phyloP scores from a whole-genome alignment of 768 basidiomycete genomes.

The Tephrocybe sp. region DNA sequence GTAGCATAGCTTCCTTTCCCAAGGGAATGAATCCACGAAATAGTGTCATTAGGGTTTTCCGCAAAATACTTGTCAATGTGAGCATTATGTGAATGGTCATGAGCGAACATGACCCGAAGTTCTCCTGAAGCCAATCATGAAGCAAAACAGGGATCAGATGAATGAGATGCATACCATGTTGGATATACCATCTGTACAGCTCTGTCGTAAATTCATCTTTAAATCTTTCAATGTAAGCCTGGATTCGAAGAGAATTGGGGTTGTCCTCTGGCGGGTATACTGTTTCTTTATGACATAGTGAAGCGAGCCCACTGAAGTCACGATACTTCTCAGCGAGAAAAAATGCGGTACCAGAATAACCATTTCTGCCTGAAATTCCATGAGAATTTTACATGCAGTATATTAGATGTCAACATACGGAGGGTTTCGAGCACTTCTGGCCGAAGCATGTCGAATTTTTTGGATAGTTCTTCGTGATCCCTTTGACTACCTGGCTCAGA shows the following conservation, averaged over 20 bases:
- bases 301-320: conserved; percentile 84
- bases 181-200: conserved; percentile 91
- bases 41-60: conserved; percentile 49
- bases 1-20: conserved; percentile 61
- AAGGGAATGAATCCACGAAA: conserved; percentile 90
- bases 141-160: not conserved
- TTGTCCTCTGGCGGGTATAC: conserved; percentile 66
- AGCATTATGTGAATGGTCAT: conserved; percentile 56
- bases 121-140: conserved; percentile 51
- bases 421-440: conserved; percentile 79
- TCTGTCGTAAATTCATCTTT: conserved; percentile 84
- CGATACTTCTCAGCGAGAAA: conserved; percentile 81
- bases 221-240: conserved; percentile 73
- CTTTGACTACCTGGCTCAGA: conserved; percentile 48
- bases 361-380: conserved; percentile 52
- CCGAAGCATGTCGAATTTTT: conserved; percentile 67
- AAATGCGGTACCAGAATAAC: conserved; percentile 70
- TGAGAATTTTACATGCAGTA: conserved; percentile 1
- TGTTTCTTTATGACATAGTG: conserved; percentile 70
- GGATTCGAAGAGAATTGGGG: conserved; percentile 59
- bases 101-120: conserved; percentile 76
- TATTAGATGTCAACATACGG: conserved; percentile 44
- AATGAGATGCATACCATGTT: conserved; percentile 57
- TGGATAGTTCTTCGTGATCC: conserved; percentile 57
- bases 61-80: conserved; percentile 77